A percentile compares a stretch with the other conserved stretches of the same genome.
These are phyloP conservation scores for Colletotrichum endophyticum DNA, from an alignment of 2,329 filamentous ascomycete species.

Conservation along the genomic window DNA sequence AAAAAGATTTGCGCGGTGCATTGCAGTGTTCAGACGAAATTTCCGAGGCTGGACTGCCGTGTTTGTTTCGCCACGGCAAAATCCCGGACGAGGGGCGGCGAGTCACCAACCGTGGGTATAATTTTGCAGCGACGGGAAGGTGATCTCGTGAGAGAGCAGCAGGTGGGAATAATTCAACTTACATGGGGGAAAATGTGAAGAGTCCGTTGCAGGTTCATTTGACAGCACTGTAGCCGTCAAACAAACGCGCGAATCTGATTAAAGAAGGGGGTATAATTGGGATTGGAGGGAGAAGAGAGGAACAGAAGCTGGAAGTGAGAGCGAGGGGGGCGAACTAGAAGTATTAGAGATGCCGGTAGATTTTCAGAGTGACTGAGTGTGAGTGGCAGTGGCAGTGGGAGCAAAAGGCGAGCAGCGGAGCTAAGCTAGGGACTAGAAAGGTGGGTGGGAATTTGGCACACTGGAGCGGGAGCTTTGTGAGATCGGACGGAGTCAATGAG, in stretches of 20 bases:
- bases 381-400: neutral
- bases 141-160: neutral
- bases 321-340: constrained; percentile 16
- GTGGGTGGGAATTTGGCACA: neutral
- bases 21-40: constrained; percentile 7
- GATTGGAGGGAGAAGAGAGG: constrained; percentile 19
- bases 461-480: neutral
- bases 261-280: constrained; percentile 19
- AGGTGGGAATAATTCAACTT: constrained; percentile 36
- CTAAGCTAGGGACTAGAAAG: neutral
- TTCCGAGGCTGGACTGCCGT: neutral
- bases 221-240: constrained; percentile 87
- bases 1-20: constrained; percentile 3
- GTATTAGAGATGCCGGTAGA: constrained; percentile 13
- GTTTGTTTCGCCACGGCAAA: constrained; percentile 5
- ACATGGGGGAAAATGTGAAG: constrained; percentile 67
- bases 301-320: neutral
- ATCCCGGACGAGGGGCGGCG: neutral
- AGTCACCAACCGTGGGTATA: no score
- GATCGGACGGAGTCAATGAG: constrained; percentile 18
- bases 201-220: constrained; percentile 95
- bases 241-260: constrained; percentile 75
- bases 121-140: neutral
- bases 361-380: neutral
- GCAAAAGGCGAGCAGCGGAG: neutral